These are phyloP conservation scores for Prototheca wickerhamii DNA, from an alignment of 163 green algal genomes.

Conservation along the genomic window DNA sequence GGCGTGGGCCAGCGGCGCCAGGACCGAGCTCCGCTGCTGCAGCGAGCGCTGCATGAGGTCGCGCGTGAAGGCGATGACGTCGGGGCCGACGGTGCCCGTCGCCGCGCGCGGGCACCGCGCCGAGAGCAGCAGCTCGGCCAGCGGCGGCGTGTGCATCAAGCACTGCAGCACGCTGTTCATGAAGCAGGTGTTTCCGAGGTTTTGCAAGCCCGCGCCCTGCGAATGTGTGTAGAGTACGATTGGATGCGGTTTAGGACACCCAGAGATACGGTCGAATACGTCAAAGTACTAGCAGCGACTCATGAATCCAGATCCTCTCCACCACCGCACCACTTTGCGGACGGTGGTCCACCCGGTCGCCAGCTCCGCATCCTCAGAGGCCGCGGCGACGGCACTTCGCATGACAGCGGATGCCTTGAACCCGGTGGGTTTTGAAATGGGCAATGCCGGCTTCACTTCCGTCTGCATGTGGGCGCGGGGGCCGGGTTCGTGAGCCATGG, in stretches of 20 bases:
- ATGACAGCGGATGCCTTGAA: too few relatives aligned
- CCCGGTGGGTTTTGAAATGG: too few relatives aligned
- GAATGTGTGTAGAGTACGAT: neutral
- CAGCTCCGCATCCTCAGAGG: slow-evolving; percentile 23
- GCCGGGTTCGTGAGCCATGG: too few relatives aligned
- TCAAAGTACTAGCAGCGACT: neutral
- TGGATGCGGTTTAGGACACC: neutral
- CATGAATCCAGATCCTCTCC: neutral
- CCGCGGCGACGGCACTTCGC: too few relatives aligned
- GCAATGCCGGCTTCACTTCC: neutral
- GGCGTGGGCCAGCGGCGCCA: slow-evolving; percentile 46
- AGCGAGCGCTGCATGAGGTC: slow-evolving; percentile 48
- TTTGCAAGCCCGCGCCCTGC: slow-evolving; percentile 52
- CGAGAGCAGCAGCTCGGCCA: slow-evolving; percentile 46
- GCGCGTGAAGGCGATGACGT: slow-evolving; percentile 47
- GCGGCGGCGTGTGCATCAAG: slow-evolving; percentile 44
- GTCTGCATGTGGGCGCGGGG: too few relatives aligned
- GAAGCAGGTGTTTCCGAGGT: slow-evolving; percentile 90
- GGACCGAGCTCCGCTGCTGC: slow-evolving; percentile 8
- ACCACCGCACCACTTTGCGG: slow-evolving; percentile 20
- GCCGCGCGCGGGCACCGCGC: neutral
- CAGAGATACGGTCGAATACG: neutral
- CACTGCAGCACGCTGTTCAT: slow-evolving; percentile 89
- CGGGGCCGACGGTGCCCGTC: slow-evolving; percentile 11
- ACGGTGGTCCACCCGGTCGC: slow-evolving; percentile 29